These are phyloP conservation scores for Gossypium gossypioides DNA, from an alignment of 441 rosid species.

Conservation along the genomic window DNA sequence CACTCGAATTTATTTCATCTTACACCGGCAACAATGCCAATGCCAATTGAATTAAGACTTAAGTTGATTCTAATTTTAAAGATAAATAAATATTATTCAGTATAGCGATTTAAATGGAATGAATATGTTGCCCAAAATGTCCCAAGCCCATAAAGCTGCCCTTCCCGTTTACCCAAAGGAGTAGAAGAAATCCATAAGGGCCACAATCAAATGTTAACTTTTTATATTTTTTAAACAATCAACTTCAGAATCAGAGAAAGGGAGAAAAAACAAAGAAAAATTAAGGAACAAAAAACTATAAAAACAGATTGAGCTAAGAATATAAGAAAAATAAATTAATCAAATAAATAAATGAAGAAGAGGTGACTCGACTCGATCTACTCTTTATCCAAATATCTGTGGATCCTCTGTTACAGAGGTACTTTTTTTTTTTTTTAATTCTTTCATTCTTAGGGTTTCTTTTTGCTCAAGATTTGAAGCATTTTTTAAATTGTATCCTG, in stretches of 20 bases:
- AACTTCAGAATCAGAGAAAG: background rate
- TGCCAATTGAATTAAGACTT: too few relatives aligned
- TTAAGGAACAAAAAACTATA: background rate
- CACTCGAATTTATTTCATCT: too few relatives aligned
- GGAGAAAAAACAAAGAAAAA: background rate
- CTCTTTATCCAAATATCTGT: constrained; percentile 1
- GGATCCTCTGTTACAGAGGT: constrained; percentile 9
- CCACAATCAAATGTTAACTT: background rate
- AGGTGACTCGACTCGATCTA: constrained; percentile 17
- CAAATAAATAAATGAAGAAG: background rate
- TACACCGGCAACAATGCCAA: rapidly evolving
- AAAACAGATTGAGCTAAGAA: background rate
- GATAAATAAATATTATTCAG: too few relatives aligned
- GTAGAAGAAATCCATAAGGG: background rate
- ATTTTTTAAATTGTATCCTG: background rate
- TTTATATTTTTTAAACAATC: background rate
- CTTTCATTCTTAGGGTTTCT: background rate
- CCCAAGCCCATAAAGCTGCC: background rate
- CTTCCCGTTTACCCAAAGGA: background rate
- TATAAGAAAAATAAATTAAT: background rate
- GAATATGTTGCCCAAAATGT: background rate
- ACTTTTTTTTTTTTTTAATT: background rate
- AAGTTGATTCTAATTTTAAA: too few relatives aligned
- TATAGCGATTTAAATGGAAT: too few relatives aligned
- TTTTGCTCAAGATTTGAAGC: background rate